A percentile compares a stretch with the other conserved stretches of the same genome.
phyloP scores from a whole-genome alignment of 2,329 filamentous ascomycete species.

The Colletotrichum sp. region DNA sequence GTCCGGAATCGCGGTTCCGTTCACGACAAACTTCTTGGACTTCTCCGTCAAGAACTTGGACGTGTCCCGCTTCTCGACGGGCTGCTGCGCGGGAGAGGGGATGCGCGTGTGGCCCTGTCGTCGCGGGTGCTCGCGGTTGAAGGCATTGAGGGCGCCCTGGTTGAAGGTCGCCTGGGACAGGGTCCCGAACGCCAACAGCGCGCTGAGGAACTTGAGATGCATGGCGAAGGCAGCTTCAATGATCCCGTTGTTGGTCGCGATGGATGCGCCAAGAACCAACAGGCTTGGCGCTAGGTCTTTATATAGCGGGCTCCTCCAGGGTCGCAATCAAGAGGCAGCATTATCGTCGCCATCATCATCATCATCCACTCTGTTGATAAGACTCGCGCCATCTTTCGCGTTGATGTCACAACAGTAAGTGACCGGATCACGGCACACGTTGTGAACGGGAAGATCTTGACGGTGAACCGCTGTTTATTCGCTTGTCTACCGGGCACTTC shows the following conservation, averaged over 20 bases:
- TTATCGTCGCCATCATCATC: not conserved
- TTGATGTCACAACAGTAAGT: not conserved
- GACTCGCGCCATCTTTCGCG: not conserved
- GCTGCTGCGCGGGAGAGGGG: not conserved
- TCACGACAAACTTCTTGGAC: slow-evolving; percentile 57
- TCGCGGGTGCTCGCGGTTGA: not conserved
- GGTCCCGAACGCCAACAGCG: not conserved
- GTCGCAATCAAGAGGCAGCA: not conserved
- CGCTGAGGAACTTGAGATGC: not conserved
- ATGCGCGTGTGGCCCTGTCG: not conserved
- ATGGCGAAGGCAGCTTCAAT: not conserved
- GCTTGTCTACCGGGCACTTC: not conserved
- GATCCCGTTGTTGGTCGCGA: not conserved
- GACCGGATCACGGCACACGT: not conserved
- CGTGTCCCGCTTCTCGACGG: not conserved
- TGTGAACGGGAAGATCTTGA: not conserved
- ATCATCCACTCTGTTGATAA: not conserved
- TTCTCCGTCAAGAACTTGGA: not conserved
- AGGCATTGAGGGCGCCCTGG: not conserved
- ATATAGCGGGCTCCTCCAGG: not conserved
- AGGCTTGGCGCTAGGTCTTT: not conserved
- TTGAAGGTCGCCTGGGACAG: slow-evolving; percentile 5
- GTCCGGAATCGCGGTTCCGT: slow-evolving; percentile 70
- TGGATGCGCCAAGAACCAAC: not conserved
- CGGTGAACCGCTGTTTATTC: not conserved